These are phyloP conservation scores for Lentinula boryana DNA, from an alignment of 768 basidiomycete species.

Conservation along the genomic window DNA sequence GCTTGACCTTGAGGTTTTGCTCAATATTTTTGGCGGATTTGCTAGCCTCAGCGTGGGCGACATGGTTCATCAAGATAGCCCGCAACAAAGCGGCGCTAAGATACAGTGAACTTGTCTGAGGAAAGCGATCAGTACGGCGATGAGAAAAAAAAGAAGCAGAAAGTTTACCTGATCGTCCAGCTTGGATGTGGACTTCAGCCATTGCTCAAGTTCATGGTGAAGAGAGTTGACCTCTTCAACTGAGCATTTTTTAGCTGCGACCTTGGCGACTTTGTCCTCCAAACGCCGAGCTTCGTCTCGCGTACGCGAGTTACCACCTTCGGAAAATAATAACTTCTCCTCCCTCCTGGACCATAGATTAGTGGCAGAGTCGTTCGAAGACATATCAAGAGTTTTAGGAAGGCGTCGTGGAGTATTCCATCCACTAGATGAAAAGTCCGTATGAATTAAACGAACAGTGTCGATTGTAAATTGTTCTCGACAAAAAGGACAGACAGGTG, in stretches of 20 bases:
- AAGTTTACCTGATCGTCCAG: conserved; percentile 56
- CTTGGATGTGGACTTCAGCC: conserved; percentile 59
- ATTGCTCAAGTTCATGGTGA: conserved; percentile 74
- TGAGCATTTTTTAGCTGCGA: conserved; percentile 81
- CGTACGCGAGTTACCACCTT: conserved; percentile 32
- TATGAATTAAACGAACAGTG: conserved; percentile 69
- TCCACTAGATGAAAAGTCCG: conserved; percentile 67
- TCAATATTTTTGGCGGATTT: conserved; percentile 62
- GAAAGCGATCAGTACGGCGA: conserved; percentile 6
- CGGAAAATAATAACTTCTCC: conserved; percentile 41
- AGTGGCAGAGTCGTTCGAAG: conserved; percentile 27
- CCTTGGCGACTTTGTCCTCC: conserved; percentile 72
- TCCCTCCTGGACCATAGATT: conserved; percentile 41
- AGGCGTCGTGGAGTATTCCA: conserved; percentile 62
- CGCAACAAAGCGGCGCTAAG: conserved; percentile 75
- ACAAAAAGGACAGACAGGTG: conserved; percentile 83
- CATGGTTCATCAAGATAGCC: conserved; percentile 78
- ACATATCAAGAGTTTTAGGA: conserved; percentile 41
- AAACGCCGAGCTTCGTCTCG: conserved; percentile 52
- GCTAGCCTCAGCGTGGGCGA: conserved; percentile 72
- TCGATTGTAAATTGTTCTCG: conserved; percentile 67
- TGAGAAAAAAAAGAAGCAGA: conserved; percentile 5
- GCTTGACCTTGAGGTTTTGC: conserved; percentile 52
- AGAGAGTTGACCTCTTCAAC: conserved; percentile 79
- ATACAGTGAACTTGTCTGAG: conserved; percentile 59